Conservation (phyloP, 116 monocot genomes). For the Phalaenopsis hybrid region DNA sequence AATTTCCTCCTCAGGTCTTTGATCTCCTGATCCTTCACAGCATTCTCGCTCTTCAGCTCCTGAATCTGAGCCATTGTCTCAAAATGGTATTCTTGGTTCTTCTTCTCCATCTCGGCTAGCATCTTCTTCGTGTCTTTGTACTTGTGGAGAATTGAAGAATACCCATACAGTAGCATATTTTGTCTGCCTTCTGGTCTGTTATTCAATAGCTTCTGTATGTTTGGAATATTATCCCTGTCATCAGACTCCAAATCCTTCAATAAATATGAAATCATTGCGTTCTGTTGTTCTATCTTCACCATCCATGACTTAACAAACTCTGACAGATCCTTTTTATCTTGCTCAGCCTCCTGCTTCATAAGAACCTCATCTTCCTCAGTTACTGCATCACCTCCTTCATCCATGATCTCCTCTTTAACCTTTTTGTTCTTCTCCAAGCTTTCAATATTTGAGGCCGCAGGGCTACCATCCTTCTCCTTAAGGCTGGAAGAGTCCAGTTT, state of each 20-base stretch:
- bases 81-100: constrained; percentile 31
- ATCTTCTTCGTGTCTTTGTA: constrained; percentile 31
- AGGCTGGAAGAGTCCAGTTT: constrained; percentile 19
- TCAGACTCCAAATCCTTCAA: constrained; percentile 13
- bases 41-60: constrained; percentile 37
- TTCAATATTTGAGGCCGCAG: background rate
- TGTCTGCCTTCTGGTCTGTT: constrained; percentile 23
- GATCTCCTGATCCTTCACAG: constrained; percentile 46
- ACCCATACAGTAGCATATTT: constrained; percentile 21
- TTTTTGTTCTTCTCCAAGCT: background rate
- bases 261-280: background rate
- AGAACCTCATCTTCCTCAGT: background rate
- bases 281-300: too few relatives aligned
- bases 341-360: background rate
- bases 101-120: constrained; percentile 35
- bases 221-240: background rate
- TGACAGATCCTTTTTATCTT: background rate
- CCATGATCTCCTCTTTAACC: background rate
- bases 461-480: background rate
- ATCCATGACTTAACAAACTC: background rate
- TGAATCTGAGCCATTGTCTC: constrained; percentile 36
- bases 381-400: too few relatives aligned
- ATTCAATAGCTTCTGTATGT: background rate
- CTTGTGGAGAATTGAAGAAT: constrained; percentile 27
- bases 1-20: constrained; percentile 21